Conservation (phyloP, 179 eudicot species). For the Silene vulgaris region DNA sequence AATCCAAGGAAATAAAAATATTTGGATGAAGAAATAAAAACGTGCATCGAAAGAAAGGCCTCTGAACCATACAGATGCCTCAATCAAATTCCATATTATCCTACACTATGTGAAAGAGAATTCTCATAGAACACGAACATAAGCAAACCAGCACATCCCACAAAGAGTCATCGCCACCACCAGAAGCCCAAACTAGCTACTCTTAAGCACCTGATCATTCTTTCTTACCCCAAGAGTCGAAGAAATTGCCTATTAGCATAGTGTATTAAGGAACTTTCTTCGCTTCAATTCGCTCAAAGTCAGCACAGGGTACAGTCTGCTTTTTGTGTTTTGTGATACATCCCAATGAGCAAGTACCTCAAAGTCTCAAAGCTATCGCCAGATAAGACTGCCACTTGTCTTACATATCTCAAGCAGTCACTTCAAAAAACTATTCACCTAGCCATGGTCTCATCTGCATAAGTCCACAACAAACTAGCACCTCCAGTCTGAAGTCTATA, state of each 20-base stretch:
- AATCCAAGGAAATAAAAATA: constrained; percentile 11
- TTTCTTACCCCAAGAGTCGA: background rate
- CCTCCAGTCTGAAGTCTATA: background rate
- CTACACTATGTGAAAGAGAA: background rate
- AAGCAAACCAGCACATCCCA: background rate
- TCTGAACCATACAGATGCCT: background rate
- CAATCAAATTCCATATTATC: constrained; percentile 4
- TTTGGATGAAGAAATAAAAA: background rate
- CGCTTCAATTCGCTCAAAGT: background rate
- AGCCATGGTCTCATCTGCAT: background rate
- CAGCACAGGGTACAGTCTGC: background rate
- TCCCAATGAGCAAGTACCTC: background rate
- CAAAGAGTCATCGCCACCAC: background rate
- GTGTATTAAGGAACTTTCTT: no score
- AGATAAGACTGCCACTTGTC: background rate
- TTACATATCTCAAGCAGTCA: background rate
- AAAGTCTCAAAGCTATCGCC: background rate
- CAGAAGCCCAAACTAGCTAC: background rate
- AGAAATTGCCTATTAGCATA: background rate
- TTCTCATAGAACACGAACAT: background rate
- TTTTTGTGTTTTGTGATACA: background rate
- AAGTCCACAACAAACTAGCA: background rate
- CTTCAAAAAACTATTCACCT: background rate
- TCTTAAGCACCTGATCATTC: background rate
- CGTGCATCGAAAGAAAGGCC: background rate